Base-by-base conservation (phyloP, 306 rosid genomes). In the Cucurbita pepo region DNA sequence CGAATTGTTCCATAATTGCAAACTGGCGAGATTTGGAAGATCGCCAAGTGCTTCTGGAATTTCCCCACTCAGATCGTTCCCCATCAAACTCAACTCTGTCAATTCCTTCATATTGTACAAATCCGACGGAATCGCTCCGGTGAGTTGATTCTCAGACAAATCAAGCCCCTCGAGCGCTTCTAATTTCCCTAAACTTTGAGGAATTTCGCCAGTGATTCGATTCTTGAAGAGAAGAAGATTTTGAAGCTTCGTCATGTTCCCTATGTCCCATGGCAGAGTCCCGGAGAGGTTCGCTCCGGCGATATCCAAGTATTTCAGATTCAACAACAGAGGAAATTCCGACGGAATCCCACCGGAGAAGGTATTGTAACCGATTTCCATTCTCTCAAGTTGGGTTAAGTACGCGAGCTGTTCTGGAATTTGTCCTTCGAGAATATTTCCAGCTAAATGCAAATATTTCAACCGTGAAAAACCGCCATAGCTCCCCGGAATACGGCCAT, bases 351-450 rank as follows among this genome's bases (percentile, higher is more conserved):
- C 71, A 36, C 92, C 90, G 5, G 91, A 79, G 71, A 86, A 82
- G 19, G 37, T 48, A 78, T 94, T 91, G 85, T 94, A 94, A 19
- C 99, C 99, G 10, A 94, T 89, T 76, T 94, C 99, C 87, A 94
- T 76, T 76, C 73, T 88, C 73, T 85, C 80, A 3, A 94, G 88
- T 77, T 86, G 81, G 18, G 82, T 7, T 59, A 91, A 79, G 56
- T 43, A 61, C 38, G 91, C 88, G 18, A 94, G 77, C 38, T 91
- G 86, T 7, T 77, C 75, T 30, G 96, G 95, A 43, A 91, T 66
- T 40, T 84, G 38, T 58, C 99, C 99, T 4, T 77, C 84, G 41
- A 94, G 86, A 58, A 10, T 18, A 62, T 94, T 94, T 40, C 99
- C 99, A 11, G 92, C 92, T 53, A 94, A 75, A 71, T 84, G 6